Conservation (phyloP, 1,139 yeast species). For the Taphrina populina region DNA sequence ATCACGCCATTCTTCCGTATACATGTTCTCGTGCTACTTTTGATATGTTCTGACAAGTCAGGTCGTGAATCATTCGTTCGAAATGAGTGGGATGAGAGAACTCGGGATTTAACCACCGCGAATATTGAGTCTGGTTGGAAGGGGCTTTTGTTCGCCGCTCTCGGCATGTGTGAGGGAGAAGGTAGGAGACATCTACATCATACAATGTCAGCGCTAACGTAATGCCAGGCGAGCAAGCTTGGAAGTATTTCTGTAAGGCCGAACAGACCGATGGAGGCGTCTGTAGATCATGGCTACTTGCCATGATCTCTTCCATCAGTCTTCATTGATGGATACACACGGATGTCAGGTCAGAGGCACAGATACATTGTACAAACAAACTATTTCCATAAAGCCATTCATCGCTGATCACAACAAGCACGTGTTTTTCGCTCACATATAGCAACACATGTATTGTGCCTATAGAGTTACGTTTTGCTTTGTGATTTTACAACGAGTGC, state of each 20-base stretch:
- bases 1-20: constrained; percentile 22
- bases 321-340: too few species aligned
- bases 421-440: too few species aligned
- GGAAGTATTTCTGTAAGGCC: neutral
- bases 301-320: constrained; percentile 10
- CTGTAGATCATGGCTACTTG: constrained; percentile 10
- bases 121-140: constrained; percentile 12
- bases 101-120: neutral
- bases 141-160: constrained; percentile 9
- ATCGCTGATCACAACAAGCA: too few species aligned
- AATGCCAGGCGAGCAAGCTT: constrained; percentile 4
- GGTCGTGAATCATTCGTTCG: constrained; percentile 5
- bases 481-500: too few species aligned
- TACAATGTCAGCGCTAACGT: neutral
- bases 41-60: neutral
- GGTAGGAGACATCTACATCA: neutral
- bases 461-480: too few species aligned
- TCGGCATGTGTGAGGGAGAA: constrained; percentile 11
- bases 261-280: constrained; percentile 10
- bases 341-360: too few species aligned
- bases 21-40: neutral
- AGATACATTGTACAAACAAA: too few species aligned
- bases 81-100: neutral
- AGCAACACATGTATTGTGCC: too few species aligned
- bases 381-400: too few species aligned